These are phyloP conservation scores for Calonectria ilicicola DNA, from an alignment of 2,329 filamentous ascomycete genomes.

Conservation along the genomic window DNA sequence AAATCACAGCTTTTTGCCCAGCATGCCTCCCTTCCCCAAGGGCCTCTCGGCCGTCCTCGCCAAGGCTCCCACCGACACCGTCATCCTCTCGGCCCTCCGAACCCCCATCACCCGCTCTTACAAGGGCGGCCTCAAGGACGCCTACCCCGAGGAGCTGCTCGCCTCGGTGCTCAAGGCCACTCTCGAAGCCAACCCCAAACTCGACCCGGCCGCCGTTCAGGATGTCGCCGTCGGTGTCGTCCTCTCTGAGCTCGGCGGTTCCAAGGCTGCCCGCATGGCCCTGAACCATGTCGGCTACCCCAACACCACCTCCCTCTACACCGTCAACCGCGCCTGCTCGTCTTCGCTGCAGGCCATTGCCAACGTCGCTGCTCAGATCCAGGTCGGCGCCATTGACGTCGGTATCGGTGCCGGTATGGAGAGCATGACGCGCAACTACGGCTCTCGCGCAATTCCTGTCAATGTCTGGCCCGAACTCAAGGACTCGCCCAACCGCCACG, in stretches of 20 bases:
- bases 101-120: constrained; percentile 88
- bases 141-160: constrained; percentile 91
- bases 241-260: constrained; percentile 89
- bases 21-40: constrained; percentile 40
- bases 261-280: constrained; percentile 92
- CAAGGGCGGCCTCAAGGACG: constrained; percentile 86
- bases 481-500: constrained; percentile 74
- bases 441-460: constrained; percentile 83
- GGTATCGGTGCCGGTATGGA: constrained; percentile 94
- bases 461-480: constrained; percentile 82
- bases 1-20: background rate
- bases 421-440: constrained; percentile 96
- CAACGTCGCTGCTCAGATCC: constrained; percentile 78
- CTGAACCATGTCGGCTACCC: constrained; percentile 86
- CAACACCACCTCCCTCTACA: constrained; percentile 80
- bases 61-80: constrained; percentile 84
- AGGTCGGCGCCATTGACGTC: constrained; percentile 76
- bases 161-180: constrained; percentile 65
- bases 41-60: constrained; percentile 82
- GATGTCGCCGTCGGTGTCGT: constrained; percentile 92
- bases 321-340: constrained; percentile 88
- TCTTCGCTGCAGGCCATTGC: constrained; percentile 84
- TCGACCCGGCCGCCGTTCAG: constrained; percentile 74
- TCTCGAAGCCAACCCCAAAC: constrained; percentile 74
- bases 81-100: constrained; percentile 90